A percentile compares a stretch with the other conserved stretches of the same genome.
Evolutionary conservation across 2,329 filamentous ascomycete species (phyloP).

Genomic region (Hypoxylon sp.): DNA sequence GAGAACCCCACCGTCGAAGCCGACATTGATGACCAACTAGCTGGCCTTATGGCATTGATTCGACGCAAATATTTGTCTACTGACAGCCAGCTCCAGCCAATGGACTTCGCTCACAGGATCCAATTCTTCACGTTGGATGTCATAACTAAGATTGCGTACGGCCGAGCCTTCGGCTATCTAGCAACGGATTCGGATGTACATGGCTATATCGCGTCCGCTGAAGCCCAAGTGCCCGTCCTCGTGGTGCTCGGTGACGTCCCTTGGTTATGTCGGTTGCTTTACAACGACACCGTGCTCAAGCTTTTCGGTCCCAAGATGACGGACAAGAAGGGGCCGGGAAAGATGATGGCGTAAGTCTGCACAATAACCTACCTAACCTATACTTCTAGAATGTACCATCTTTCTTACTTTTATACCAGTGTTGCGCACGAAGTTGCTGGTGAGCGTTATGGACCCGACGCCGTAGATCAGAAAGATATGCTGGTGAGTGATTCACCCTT

Average conservation of each 20-base stretch:
- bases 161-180: conserved; percentile 63
- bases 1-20: conserved; percentile 48
- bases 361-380: background rate
- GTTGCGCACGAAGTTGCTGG: conserved; percentile 62
- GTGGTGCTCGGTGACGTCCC: conserved; percentile 60
- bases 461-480: conserved; percentile 65
- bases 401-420: conserved; percentile 45
- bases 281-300: conserved; percentile 50
- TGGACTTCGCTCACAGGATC: conserved; percentile 63
- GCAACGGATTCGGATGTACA: conserved; percentile 60
- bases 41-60: conserved; percentile 60
- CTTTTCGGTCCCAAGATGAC: conserved; percentile 57
- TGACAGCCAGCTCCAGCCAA: conserved; percentile 40
- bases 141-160: conserved; percentile 65
- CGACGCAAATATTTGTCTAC: conserved; percentile 52
- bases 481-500: conserved; percentile 52
- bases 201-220: conserved; percentile 59
- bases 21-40: conserved; percentile 62
- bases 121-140: conserved; percentile 68
- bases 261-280: conserved; percentile 58
- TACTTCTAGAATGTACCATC: background rate
- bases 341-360: conserved; percentile 49
- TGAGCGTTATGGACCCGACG: conserved; percentile 60
- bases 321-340: conserved; percentile 52
- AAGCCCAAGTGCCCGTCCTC: conserved; percentile 57